Percentiles rank a stretch among this genome's conserved stretches.
phyloP scores from a whole-genome alignment of 2,329 filamentous ascomycete genomes.

The Microdochium bolleyi region DNA sequence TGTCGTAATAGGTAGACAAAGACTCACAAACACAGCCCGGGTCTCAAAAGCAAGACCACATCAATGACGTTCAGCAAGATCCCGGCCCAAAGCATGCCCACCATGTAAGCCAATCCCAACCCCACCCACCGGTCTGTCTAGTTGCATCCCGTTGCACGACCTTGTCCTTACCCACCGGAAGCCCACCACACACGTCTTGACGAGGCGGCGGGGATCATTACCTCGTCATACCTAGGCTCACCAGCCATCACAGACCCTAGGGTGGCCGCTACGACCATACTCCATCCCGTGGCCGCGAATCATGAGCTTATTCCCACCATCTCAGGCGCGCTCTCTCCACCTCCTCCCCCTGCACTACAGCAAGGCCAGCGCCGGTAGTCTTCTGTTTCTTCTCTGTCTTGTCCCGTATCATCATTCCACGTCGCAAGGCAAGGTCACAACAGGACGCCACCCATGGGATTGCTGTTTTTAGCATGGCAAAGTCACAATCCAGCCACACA shows the following conservation, averaged over 20 bases:
- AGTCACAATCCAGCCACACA: neutral
- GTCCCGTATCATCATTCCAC: too few species aligned
- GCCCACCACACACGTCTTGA: neutral
- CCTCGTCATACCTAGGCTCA: neutral
- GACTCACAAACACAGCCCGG: too few species aligned
- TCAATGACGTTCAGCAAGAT: too few species aligned
- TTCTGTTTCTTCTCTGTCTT: neutral
- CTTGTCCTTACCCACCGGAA: neutral
- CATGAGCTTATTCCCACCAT: neutral
- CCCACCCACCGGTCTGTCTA: too few species aligned
- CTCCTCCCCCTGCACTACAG: too few species aligned
- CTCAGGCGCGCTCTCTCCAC: neutral
- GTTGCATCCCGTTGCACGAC: neutral
- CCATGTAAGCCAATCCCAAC: too few species aligned
- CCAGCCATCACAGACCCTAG: neutral
- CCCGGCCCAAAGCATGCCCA: too few species aligned
- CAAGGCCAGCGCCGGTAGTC: neutral
- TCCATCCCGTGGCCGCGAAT: neutral
- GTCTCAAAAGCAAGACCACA: too few species aligned
- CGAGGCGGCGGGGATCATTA: neutral
- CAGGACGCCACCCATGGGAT: neutral
- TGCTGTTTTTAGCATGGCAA: neutral
- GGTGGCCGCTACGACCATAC: too few species aligned
- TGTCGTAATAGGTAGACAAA: too few species aligned
- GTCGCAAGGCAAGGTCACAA: neutral